phyloP scores from a whole-genome alignment of 208 protist species.

The Trypanosomatidae sp. region DNA sequence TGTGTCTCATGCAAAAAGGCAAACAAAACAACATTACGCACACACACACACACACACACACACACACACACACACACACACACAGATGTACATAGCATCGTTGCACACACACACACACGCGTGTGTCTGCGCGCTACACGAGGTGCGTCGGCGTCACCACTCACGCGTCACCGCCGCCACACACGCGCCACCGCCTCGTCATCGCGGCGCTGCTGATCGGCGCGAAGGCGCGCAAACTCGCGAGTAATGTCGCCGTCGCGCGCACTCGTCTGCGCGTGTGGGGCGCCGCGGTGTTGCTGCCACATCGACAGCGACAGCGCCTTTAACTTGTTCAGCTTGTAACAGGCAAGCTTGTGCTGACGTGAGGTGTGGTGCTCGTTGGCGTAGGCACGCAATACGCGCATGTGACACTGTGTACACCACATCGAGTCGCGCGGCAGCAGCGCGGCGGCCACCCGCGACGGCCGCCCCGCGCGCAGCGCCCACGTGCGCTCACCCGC shows the following conservation, averaged over 20 bases:
- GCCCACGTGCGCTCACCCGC: no score
- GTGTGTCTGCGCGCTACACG: no score
- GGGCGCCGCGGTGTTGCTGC: slow-evolving; percentile 52
- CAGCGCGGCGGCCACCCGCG: slow-evolving; percentile 56
- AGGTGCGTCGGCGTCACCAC: no score
- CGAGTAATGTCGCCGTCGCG: slow-evolving; percentile 24
- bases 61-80: background rate
- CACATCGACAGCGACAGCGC: slow-evolving; percentile 60
- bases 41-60: background rate
- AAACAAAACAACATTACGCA: background rate
- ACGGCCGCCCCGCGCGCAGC: no score
- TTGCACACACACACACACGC: no score
- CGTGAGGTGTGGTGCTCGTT: slow-evolving; percentile 17
- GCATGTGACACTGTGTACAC: slow-evolving; percentile 63
- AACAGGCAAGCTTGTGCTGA: slow-evolving; percentile 28
- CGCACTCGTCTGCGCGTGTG: slow-evolving; percentile 42
- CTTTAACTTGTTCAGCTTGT: slow-evolving; percentile 66
- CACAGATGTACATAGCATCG: background rate
- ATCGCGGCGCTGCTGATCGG: slow-evolving; percentile 46
- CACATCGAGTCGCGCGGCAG: slow-evolving; percentile 56
- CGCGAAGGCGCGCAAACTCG: slow-evolving; percentile 49
- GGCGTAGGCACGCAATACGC: slow-evolving; percentile 29
- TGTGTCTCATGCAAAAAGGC: background rate
- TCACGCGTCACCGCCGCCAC: no score
- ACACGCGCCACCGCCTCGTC: slow-evolving; percentile 4